Evolutionary conservation across 1,139 yeast genomes (phyloP).

Genomic region (Magnusiomyces suaveolens): DNA sequence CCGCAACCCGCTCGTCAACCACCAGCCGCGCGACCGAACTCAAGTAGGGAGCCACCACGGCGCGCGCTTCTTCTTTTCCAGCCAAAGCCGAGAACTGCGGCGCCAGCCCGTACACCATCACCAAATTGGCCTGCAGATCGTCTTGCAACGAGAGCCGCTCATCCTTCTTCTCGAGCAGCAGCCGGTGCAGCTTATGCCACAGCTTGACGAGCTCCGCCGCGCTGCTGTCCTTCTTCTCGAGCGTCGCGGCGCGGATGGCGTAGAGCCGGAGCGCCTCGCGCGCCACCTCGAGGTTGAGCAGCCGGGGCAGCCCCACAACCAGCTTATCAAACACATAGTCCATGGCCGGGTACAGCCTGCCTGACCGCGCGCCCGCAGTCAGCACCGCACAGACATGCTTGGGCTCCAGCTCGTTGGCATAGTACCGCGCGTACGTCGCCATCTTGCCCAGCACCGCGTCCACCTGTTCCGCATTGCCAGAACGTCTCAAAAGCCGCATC

Average conservation of each 20-base stretch:
- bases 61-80: not conserved
- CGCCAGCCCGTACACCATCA: constrained; percentile 13
- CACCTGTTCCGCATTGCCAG: constrained; percentile 7
- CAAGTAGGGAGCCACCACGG: constrained; percentile 5
- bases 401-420: constrained; percentile 10
- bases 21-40: not conserved
- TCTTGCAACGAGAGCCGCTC: not conserved
- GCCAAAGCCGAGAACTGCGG: not conserved
- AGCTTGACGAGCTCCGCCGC: constrained; percentile 4
- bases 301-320: not conserved
- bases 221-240: constrained; percentile 9
- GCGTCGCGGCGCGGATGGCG: constrained; percentile 13
- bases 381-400: constrained; percentile 11
- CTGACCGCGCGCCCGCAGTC: constrained; percentile 11
- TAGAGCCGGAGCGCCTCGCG: constrained; percentile 11
- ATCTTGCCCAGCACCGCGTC: constrained; percentile 3
- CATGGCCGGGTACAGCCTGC: constrained; percentile 9
- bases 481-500: constrained; percentile 7
- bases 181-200: constrained; percentile 6
- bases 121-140: constrained; percentile 10
- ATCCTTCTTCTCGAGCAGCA: not conserved
- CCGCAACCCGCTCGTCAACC: not conserved
- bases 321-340: constrained; percentile 8
- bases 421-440: constrained; percentile 9
- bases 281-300: constrained; percentile 7